Percentiles rank a stretch among this genome's conserved stretches.
phyloP scores from a whole-genome alignment of 495 filamentous ascomycete species.

The Penicillium flavigenum region DNA sequence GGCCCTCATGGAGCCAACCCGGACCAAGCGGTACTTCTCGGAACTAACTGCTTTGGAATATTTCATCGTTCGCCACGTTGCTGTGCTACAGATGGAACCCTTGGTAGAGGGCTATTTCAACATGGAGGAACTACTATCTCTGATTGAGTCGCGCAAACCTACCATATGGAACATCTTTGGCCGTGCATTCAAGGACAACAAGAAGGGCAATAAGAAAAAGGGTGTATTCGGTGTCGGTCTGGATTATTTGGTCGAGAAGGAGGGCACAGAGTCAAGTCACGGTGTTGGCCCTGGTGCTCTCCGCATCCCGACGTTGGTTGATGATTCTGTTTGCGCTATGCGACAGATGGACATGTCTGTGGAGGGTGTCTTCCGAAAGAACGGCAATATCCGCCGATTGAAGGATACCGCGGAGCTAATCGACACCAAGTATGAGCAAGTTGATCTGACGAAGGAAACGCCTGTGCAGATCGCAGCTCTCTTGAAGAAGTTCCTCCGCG shows the following conservation, averaged over 20 bases:
- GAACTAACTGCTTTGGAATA: slow-evolving; percentile 95
- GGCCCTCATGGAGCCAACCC: slow-evolving; percentile 31
- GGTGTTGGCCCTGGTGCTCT: slow-evolving; percentile 90
- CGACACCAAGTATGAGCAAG: slow-evolving; percentile 77
- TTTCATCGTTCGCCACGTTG: slow-evolving; percentile 94
- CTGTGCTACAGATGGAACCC: slow-evolving; percentile 93
- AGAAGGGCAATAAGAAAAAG: slow-evolving; percentile 83
- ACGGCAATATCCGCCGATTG: slow-evolving; percentile 91
- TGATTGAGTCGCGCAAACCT: slow-evolving; percentile 90
- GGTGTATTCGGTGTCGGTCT: slow-evolving; percentile 84
- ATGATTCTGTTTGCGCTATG: slow-evolving; percentile 91
- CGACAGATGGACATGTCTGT: slow-evolving; percentile 98
- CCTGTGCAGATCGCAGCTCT: slow-evolving; percentile 94
- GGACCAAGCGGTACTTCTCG: slow-evolving; percentile 84
- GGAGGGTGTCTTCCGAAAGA: slow-evolving; percentile 98
- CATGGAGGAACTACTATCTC: slow-evolving; percentile 87
- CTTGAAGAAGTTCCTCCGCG: slow-evolving; percentile 91
- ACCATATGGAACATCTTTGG: slow-evolving; percentile 98
- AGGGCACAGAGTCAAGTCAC: slow-evolving; percentile 92
- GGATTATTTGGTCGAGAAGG: slow-evolving; percentile 84
- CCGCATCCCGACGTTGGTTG: slow-evolving; percentile 82
- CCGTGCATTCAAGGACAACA: slow-evolving; percentile 85
- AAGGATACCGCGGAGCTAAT: slow-evolving; percentile 80
- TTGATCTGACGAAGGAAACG: slow-evolving; percentile 79
- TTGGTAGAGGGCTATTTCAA: slow-evolving; percentile 87